Evolutionary conservation across 257 asterid genomes (phyloP).

Genomic region (Plantago major): DNA sequence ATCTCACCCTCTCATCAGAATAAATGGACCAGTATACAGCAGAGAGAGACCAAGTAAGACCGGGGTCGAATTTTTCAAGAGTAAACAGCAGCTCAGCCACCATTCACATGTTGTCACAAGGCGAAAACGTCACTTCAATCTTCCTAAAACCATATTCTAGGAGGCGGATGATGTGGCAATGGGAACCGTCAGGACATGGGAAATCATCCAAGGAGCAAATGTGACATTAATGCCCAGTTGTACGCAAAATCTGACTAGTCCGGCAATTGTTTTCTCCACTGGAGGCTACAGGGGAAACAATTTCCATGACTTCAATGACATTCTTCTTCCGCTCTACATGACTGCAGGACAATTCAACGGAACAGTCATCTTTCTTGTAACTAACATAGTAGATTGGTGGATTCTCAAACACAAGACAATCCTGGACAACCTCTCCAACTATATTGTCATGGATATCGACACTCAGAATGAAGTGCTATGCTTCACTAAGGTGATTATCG

Average conservation of each 20-base stretch:
- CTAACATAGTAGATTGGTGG: constrained; percentile 31
- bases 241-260: constrained; percentile 24
- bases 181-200: too few species aligned
- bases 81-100: too few species aligned
- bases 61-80: too few species aligned
- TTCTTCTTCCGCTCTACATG: constrained; percentile 44
- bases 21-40: too few species aligned
- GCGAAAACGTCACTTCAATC: too few species aligned
- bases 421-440: constrained; percentile 33
- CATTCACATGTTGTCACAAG: too few species aligned
- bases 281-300: constrained; percentile 45
- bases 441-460: constrained; percentile 38
- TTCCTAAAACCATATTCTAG: too few species aligned
- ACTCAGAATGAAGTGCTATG: constrained; percentile 30
- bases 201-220: too few species aligned
- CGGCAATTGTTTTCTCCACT: constrained; percentile 55
- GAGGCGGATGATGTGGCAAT: too few species aligned
- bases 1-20: too few species aligned
- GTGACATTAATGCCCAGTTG: constrained; percentile 33
- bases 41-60: too few species aligned
- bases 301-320: constrained; percentile 58
- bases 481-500: constrained; percentile 38
- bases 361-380: constrained; percentile 33
- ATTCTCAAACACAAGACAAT: constrained; percentile 23
- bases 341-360: constrained; percentile 39